A percentile compares a stretch with the other conserved stretches of the same genome.
These are phyloP conservation scores for Wakefieldia striispora DNA, from an alignment of 768 basidiomycete species.

Conservation along the genomic window DNA sequence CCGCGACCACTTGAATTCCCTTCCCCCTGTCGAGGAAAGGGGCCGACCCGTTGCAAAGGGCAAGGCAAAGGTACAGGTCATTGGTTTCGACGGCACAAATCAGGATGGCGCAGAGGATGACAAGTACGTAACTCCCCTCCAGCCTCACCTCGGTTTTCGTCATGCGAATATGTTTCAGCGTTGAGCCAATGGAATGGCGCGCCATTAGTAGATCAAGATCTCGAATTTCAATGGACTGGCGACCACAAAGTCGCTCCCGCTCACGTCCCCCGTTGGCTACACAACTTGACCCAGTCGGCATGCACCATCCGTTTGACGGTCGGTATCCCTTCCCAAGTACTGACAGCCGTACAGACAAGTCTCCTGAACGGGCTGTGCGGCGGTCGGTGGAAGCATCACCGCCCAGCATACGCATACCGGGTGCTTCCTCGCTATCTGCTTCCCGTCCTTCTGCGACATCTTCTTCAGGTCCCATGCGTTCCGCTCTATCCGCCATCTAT, in stretches of 20 bases:
- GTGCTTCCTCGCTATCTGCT: slow-evolving; percentile 41
- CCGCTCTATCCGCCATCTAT: slow-evolving; percentile 47
- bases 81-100: slow-evolving; percentile 77
- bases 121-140: slow-evolving; percentile 54
- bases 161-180: slow-evolving; percentile 33
- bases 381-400: slow-evolving; percentile 26
- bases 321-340: slow-evolving; percentile 45
- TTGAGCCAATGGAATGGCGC: slow-evolving; percentile 88
- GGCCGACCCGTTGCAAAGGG: slow-evolving; percentile 80
- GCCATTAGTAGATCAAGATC: slow-evolving; percentile 89
- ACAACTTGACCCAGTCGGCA: slow-evolving; percentile 45
- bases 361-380: slow-evolving; percentile 26
- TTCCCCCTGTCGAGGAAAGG: slow-evolving; percentile 44
- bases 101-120: slow-evolving; percentile 70
- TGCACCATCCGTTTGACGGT: slow-evolving; percentile 37
- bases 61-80: slow-evolving; percentile 71
- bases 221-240: slow-evolving; percentile 90
- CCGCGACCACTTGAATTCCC: slow-evolving; percentile 1
- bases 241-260: slow-evolving; percentile 72
- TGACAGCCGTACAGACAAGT: slow-evolving; percentile 25
- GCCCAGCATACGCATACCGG: slow-evolving; percentile 38
- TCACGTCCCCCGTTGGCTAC: slow-evolving; percentile 62
- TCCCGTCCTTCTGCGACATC: slow-evolving; percentile 49
- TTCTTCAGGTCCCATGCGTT: slow-evolving; percentile 35
- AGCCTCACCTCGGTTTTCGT: slow-evolving; percentile 18